Percentiles rank a stretch among this genome's conserved stretches.
These are phyloP conservation scores for Macaranga tanarius DNA, from an alignment of 441 rosid genomes.

Conservation along the genomic window DNA sequence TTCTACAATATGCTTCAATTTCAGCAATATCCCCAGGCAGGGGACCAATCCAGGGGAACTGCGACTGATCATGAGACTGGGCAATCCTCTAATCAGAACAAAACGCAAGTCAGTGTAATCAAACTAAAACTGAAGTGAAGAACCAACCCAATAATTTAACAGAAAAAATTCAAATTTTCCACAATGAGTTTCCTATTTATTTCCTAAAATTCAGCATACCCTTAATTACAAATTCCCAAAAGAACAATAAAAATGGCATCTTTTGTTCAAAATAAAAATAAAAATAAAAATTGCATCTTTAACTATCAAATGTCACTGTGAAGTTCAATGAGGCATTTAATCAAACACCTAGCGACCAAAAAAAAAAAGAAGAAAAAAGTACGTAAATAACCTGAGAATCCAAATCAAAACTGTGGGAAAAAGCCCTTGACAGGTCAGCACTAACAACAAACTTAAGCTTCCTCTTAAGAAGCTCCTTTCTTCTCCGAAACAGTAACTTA, in stretches of 20 bases:
- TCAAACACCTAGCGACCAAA: constrained; percentile 18
- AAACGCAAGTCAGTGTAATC: constrained; percentile 32
- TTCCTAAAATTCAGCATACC: not conserved
- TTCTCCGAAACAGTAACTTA: constrained; percentile 28
- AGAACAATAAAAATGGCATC: not conserved
- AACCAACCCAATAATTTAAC: not conserved
- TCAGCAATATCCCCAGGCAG: constrained; percentile 97
- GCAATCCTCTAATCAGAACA: constrained; percentile 38
- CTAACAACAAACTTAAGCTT: constrained; percentile 44
- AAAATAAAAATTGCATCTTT: not conserved
- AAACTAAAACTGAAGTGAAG: constrained; percentile 27
- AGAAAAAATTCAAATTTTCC: not conserved
- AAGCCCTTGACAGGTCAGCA: constrained; percentile 62
- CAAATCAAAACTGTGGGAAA: constrained; percentile 56
- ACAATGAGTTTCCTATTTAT: not conserved
- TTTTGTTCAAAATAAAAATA: too few species aligned
- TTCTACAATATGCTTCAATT: constrained; percentile 94
- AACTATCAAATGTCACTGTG: not conserved
- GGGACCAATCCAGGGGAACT: constrained; percentile 87
- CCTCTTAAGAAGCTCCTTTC: constrained; percentile 35
- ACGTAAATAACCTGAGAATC: constrained; percentile 59
- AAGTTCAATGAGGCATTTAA: constrained; percentile 26
- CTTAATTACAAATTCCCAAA: not conserved
- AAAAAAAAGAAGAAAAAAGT: not conserved
- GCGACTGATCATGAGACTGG: constrained; percentile 58